Evolutionary conservation across 768 basidiomycete genomes (phyloP), one percentile per base, ranked within the genome.

Genomic region (Tubosaeta sp.): DNA sequence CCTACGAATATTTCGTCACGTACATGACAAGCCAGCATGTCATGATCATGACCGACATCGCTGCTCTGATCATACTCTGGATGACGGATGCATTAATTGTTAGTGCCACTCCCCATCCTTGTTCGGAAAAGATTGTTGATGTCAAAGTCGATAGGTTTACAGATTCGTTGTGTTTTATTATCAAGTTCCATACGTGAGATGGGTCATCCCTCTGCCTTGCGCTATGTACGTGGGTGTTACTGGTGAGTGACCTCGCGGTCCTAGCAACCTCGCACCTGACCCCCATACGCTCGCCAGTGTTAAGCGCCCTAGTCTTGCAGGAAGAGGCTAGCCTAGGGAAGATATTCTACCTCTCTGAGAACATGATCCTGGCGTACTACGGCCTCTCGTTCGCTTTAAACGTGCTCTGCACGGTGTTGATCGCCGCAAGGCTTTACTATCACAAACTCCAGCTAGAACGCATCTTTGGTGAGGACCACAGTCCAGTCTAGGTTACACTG

Each of bases 21-120:
- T 68, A 45, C 43, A 69, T 66, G 67, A 50, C 55, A n/a, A 44
- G 55, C 34, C 59, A 66, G 48, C 39, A 16, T 16, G 39, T 43
- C 44, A 61, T 62, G 59, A n/a, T 61, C 46, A 55, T 66, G 55
- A 56, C 48, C 40, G 67, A 61, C 46, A 2, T 67, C 43, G 12
- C 51, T 4, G 48, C 60, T 22, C n/a, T 59, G 21, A 31, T 69
- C 13, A 66, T 66, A 44, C 48, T 68, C 40, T 66, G 65, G 64
- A 55, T 66, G 65, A 61, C 65, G 45, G 67, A 66, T 41, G 61
- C 51, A 4, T 32, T 66, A 29, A 66, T 67, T 11, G 64, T 68
- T 8, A 48, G 64, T 60, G 1, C 38, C 24, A 10, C 1, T n/a
- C n/a, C n/a, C 30, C 53, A 14, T 51, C 8, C 30, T 35, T 6